Conservation (phyloP, 2,329 filamentous ascomycete genomes). For the Pyrenochaeta sp. region DNA sequence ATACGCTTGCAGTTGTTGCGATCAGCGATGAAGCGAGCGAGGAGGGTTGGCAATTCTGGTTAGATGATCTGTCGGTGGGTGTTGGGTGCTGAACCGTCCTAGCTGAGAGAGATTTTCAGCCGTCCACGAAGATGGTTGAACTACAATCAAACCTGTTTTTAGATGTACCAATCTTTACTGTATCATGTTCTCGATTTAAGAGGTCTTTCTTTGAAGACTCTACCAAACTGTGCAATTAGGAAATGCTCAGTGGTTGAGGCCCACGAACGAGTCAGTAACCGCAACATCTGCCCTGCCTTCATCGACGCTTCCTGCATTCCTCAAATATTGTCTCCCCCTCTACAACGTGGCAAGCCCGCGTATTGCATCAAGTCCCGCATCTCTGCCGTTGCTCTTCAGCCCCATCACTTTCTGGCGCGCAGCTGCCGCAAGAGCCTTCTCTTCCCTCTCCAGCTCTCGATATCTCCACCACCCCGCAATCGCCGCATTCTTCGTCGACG, state of each 20-base stretch:
- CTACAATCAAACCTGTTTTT: no score
- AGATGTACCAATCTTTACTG: no score
- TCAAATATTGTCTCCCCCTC: no score
- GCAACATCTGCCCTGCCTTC: not conserved
- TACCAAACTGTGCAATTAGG: no score
- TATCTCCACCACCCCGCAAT: not conserved
- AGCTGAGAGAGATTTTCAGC: no score
- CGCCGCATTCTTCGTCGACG: not conserved
- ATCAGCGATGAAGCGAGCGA: slow-evolving; percentile 18
- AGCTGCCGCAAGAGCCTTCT: not conserved
- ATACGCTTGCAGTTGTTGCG: slow-evolving; percentile 22
- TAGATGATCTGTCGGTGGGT: slow-evolving; percentile 26
- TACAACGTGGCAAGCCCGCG: not conserved
- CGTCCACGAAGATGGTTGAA: no score
- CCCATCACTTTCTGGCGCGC: not conserved
- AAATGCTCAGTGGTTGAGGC: no score
- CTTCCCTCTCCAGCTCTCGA: not conserved
- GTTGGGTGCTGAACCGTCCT: slow-evolving; percentile 19
- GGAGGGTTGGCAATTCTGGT: slow-evolving; percentile 16
- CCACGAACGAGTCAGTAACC: not conserved
- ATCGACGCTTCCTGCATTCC: no score
- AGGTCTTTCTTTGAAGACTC: no score
- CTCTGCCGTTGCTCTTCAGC: not conserved
- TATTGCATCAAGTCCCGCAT: not conserved
- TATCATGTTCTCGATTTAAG: no score